A percentile compares a stretch with the other conserved stretches of the same genome.
These are phyloP conservation scores for Trichoderma lentiforme DNA, from an alignment of 2,329 filamentous ascomycete genomes.

Conservation along the genomic window DNA sequence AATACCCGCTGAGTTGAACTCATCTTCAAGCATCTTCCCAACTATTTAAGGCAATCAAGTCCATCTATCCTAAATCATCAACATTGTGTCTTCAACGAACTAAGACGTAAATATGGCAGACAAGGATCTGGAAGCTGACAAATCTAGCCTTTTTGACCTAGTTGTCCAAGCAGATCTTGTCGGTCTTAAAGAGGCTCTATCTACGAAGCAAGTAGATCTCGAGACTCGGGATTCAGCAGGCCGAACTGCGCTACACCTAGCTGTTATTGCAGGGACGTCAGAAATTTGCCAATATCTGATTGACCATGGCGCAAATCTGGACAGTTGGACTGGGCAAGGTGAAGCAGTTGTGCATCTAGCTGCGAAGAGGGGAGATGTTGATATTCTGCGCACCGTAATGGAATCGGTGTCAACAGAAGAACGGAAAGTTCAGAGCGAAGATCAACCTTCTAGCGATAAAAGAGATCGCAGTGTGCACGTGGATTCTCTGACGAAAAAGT, in stretches of 20 bases:
- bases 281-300: background rate
- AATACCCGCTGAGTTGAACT: background rate
- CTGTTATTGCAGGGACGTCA: background rate
- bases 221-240: background rate
- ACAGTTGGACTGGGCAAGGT: background rate
- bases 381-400: background rate
- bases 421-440: background rate
- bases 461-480: background rate
- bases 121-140: background rate
- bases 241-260: background rate
- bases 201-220: background rate
- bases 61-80: background rate
- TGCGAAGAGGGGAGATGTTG: background rate
- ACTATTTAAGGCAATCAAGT: background rate
- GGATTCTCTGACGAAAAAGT: background rate
- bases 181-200: background rate
- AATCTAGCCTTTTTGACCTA: background rate
- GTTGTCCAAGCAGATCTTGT: background rate
- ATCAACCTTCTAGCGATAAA: background rate
- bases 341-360: background rate
- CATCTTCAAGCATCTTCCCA: no score
- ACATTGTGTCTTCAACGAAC: background rate
- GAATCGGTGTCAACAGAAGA: background rate
- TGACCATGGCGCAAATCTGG: background rate
- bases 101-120: background rate